phyloP scores from a whole-genome alignment of 345 rosid genomes.

The Populus nigra region DNA sequence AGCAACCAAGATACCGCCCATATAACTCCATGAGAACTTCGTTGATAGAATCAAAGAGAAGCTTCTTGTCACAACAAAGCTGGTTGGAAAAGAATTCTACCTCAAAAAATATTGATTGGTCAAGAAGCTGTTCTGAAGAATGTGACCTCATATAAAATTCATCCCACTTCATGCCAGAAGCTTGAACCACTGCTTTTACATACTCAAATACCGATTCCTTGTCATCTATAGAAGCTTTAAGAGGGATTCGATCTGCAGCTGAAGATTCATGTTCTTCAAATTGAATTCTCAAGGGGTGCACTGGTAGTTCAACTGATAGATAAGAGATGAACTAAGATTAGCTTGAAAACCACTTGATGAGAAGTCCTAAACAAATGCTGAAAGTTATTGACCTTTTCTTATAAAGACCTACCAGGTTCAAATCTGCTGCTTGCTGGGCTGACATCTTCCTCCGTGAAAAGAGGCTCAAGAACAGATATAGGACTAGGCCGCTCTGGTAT shows the following conservation, averaged over 20 bases:
- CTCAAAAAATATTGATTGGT: slow-evolving; percentile 50
- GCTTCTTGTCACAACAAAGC: slow-evolving; percentile 47
- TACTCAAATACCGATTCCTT: slow-evolving; percentile 45
- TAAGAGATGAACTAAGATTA: slow-evolving; percentile 29
- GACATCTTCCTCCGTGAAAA: slow-evolving; percentile 58
- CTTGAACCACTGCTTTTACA: slow-evolving; percentile 52
- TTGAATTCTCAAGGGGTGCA: slow-evolving; percentile 57
- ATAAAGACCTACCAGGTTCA: slow-evolving; percentile 50
- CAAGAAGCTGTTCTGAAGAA: slow-evolving; percentile 61
- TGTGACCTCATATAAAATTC: slow-evolving; percentile 58
- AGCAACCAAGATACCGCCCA: slow-evolving; percentile 40
- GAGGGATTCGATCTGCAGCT: slow-evolving; percentile 27
- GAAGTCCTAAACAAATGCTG: slow-evolving; percentile 1
- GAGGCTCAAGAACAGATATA: slow-evolving; percentile 81
- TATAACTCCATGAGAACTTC: slow-evolving; percentile 73
- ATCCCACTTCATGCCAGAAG: slow-evolving; percentile 63
- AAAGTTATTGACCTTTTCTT: background rate
- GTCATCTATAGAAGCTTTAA: slow-evolving; percentile 43
- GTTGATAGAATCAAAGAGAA: slow-evolving; percentile 68
- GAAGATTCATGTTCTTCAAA: slow-evolving; percentile 54
- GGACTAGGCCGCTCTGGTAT: slow-evolving; percentile 71
- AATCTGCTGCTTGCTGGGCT: slow-evolving; percentile 57
- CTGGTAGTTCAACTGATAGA: slow-evolving; percentile 45
- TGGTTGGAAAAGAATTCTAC: slow-evolving; percentile 51
- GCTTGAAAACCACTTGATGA: background rate